phyloP scores from a whole-genome alignment of 257 asterid genomes.

The Solanum boliviense region DNA sequence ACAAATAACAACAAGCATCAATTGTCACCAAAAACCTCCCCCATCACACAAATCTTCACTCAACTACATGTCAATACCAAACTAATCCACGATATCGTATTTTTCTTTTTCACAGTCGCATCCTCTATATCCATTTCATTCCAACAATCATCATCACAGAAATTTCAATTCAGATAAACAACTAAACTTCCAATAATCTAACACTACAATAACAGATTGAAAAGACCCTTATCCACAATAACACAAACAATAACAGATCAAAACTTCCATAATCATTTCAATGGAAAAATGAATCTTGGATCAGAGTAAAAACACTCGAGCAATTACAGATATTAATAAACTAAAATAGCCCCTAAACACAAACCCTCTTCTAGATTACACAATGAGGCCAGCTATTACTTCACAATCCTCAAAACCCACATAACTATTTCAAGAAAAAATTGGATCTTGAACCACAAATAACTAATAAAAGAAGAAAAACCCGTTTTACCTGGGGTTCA shows the following conservation, averaged over 20 bases:
- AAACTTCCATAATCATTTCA: neutral
- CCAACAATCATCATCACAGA: neutral
- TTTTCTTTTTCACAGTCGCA: neutral
- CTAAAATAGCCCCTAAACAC: neutral
- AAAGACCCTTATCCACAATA: neutral
- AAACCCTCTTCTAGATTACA: neutral
- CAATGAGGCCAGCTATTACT: neutral
- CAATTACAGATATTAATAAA: neutral
- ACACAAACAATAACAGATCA: neutral
- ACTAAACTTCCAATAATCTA: neutral
- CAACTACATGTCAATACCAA: neutral
- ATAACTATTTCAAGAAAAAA: neutral
- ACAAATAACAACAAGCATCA: neutral
- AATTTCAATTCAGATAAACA: neutral
- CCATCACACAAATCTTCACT: neutral
- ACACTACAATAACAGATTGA: neutral
- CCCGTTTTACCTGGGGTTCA: slow-evolving; percentile 28
- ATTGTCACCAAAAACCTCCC: neutral
- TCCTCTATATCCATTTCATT: neutral
- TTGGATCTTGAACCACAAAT: neutral
- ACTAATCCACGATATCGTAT: neutral
- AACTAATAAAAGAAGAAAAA: neutral
- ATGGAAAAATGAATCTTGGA: neutral
- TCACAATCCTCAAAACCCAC: neutral
- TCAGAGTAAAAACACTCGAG: neutral